These are phyloP conservation scores for Eremomyces bilateralis DNA, from an alignment of 495 filamentous ascomycete genomes.

Conservation along the genomic window DNA sequence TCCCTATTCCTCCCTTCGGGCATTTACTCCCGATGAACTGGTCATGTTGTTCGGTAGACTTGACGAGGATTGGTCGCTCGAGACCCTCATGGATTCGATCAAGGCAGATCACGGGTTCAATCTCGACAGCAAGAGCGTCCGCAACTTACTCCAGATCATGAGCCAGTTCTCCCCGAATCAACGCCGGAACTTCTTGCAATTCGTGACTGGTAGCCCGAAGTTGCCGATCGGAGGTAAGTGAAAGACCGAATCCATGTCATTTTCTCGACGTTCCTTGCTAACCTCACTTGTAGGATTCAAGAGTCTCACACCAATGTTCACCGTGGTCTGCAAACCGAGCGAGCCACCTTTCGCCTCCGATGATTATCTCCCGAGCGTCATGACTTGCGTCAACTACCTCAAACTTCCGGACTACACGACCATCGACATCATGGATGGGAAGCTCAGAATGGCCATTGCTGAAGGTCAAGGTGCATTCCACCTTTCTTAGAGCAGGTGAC, in stretches of 20 bases:
- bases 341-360: conserved; percentile 88
- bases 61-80: conserved; percentile 94
- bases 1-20: conserved; percentile 74
- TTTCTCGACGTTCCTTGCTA: conserved; percentile 6
- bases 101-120: conserved; percentile 99
- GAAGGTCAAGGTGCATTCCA: conserved; percentile 99
- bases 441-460: conserved; percentile 65
- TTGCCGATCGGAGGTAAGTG: conserved; percentile 88
- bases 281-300: conserved; percentile 58
- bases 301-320: conserved; percentile 90
- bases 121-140: conserved; percentile 94
- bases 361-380: conserved; percentile 93
- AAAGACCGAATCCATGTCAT: neutral
- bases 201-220: conserved; percentile 95
- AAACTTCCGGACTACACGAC: conserved; percentile 91
- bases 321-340: conserved; percentile 94
- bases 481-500: conserved; percentile 38
- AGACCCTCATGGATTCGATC: conserved; percentile 96
- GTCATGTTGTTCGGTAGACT: conserved; percentile 87
- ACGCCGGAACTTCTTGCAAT: conserved; percentile 90
- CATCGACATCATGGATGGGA: conserved; percentile 50
- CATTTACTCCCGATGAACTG: conserved; percentile 93
- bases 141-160: conserved; percentile 86
- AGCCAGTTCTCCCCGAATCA: conserved; percentile 56
- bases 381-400: conserved; percentile 99